Evolutionary conservation across 805 yeast genomes (phyloP), one percentile per base, ranked within the genome.

Genomic region (Nakazawaea ernobii): DNA sequence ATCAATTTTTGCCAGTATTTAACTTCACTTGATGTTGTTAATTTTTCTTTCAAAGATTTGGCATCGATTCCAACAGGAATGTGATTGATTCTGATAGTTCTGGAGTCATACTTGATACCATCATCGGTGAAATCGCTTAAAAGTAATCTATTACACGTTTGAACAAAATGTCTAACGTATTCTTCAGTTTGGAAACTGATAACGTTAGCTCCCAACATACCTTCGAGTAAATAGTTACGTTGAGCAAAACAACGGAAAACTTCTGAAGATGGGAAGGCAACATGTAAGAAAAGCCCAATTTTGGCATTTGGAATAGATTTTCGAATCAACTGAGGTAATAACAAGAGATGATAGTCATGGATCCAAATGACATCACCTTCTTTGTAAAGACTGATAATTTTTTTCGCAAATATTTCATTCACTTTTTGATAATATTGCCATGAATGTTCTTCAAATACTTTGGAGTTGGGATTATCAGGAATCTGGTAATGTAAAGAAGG

Each of bases 191-290:
- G 99, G 69, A 94, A 91, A 2, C 91, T 82, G 40, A 94, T 77
- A 49, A 85, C 79, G 59, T 88, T 89, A 1, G 98, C 90, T 10
- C 96, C 98, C 29, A 94, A 69, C 67, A 92, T 73, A 17, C 99
- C 99, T 51, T 77, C 73, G 13, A 94, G 69, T 11, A 94, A 72
- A 10, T 76, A 77, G 43, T 79, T 81, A 57, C 99, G 75, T 57
- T 89, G 94, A 1, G 98, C 96, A 52, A 92, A 76, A 58, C 97
- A 91, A 53, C 98, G 75, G 67, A 91, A 94, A 2, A 92, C 96
- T 63, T 92, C 99, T 49, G 92, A 82, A 3, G 96, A 86, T 8
- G 99, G 99, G 69, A 92, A 92, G 1, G 98, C 86, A 11, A 92
- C 87, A 59, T 94, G 99, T 49, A 94, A 70, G 65, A 90, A 94